These are phyloP conservation scores for Solanum habrochaites DNA, from an alignment of 257 asterid genomes.

Conservation along the genomic window DNA sequence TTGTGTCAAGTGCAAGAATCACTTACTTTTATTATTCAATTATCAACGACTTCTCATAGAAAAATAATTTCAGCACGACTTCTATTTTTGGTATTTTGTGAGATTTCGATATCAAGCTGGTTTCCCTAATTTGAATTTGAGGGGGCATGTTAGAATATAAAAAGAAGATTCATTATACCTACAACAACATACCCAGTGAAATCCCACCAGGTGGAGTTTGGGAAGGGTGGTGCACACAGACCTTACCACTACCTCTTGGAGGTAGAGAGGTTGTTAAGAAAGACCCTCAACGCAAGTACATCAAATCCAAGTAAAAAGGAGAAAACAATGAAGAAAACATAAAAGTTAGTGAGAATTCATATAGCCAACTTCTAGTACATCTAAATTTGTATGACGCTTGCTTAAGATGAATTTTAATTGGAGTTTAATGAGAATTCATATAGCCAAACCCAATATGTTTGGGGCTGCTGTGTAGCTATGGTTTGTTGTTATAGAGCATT, in stretches of 20 bases:
- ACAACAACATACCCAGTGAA: background rate
- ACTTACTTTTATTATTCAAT: background rate
- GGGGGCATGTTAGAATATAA: background rate
- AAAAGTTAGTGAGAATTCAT: too few relatives aligned
- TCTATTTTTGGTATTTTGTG: background rate
- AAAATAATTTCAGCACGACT: background rate
- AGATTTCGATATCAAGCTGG: background rate
- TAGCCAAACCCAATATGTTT: background rate
- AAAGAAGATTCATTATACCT: background rate
- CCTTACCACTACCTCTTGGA: background rate
- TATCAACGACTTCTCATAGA: background rate
- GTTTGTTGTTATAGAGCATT: background rate
- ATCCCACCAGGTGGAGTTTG: background rate
- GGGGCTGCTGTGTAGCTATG: background rate
- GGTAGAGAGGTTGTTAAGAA: background rate
- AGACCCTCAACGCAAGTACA: background rate
- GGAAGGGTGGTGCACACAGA: background rate
- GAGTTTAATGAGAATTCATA: background rate
- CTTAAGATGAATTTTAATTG: background rate
- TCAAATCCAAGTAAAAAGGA: background rate
- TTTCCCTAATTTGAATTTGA: background rate
- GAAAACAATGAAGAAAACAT: background rate
- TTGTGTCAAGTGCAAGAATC: background rate
- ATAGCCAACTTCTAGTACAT: background rate
- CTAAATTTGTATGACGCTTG: background rate